Evolutionary conservation across 2,329 filamentous ascomycete genomes (phyloP), one percentile per base, ranked within the genome.

Genomic region (Meredithiella fracta): DNA sequence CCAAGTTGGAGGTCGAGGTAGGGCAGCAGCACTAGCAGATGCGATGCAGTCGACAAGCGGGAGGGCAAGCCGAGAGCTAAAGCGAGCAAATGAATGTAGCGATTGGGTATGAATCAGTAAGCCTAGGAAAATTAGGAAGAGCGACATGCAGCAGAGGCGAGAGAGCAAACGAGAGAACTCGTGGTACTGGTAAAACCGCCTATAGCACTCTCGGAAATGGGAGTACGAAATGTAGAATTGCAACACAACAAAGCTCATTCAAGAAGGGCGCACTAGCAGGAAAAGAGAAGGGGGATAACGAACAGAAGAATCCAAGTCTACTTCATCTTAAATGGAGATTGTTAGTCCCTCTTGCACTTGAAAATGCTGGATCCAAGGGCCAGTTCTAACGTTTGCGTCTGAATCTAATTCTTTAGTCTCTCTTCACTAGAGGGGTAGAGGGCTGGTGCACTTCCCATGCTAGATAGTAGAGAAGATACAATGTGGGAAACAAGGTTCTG

Each of bases 191-290:
- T 49, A 47, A 44, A 47, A 44, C 31, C 53, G 26, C 22, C 26
- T 38, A 25, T 29, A 38, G 3, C 14, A 47, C 15, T 25, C 26
- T 17, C 25, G 34, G 25, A 40, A 20, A 51, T 31, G 22, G 15
- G 40, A 17, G 44, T 15, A 49, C 17, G 17, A 17, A 17, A 4
- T 15, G 14, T n/a, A 7, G 34, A 26, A 22, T 53, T 42, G 34
- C 31, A 42, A 34, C 20, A 31, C 23, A 50, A 55, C 52, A 47
- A 58, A 51, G 51, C 44, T 54, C 31, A 57, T 54, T 51, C 47
- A 55, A 23, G 50, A 55, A 44, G 53, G 50, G 51, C 52, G 54
- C 56, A 42, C 52, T 55, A 54, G 56, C 38, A 47, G 56, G 52
- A 54, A 55, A 57, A 38, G 44, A 50, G 23, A 31, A 47, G n/a